Evolutionary conservation across 2,329 filamentous ascomycete species (phyloP).

Genomic region (Beauveria bassiana): DNA sequence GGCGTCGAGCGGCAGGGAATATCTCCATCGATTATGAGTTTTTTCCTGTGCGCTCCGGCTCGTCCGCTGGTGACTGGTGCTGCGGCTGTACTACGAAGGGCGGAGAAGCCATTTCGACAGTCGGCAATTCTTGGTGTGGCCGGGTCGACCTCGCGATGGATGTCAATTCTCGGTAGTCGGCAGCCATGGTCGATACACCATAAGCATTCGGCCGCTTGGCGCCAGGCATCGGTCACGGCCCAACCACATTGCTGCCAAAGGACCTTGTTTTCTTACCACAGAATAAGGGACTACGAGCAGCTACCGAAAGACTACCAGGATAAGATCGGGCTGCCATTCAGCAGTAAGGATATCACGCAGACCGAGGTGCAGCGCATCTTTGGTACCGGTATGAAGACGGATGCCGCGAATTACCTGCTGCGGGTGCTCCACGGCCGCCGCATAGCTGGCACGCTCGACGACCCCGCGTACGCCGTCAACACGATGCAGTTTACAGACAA

Average conservation of each 20-base stretch:
- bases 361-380: constrained; percentile 43
- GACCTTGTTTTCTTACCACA: constrained; percentile 27
- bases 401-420: constrained; percentile 45
- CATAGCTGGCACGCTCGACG: constrained; percentile 55
- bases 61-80: background rate
- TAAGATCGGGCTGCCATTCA: constrained; percentile 45
- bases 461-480: constrained; percentile 43
- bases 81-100: background rate
- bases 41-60: background rate
- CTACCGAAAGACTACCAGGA: constrained; percentile 52
- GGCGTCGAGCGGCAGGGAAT: background rate
- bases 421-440: constrained; percentile 54
- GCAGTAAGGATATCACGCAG: constrained; percentile 39
- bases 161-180: constrained; percentile 9
- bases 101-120: background rate
- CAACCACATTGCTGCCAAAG: constrained; percentile 16
- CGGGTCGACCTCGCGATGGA: constrained; percentile 11
- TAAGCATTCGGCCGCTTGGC: background rate
- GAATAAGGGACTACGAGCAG: constrained; percentile 48
- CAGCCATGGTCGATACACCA: background rate
- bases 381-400: constrained; percentile 36
- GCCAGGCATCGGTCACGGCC: background rate
- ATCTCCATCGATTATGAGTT: background rate
- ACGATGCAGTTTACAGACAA: constrained; percentile 35
- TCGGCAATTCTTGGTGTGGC: background rate